Conservation (phyloP, 1,139 yeast genomes). For the Nakaseomyces bracarensis region DNA sequence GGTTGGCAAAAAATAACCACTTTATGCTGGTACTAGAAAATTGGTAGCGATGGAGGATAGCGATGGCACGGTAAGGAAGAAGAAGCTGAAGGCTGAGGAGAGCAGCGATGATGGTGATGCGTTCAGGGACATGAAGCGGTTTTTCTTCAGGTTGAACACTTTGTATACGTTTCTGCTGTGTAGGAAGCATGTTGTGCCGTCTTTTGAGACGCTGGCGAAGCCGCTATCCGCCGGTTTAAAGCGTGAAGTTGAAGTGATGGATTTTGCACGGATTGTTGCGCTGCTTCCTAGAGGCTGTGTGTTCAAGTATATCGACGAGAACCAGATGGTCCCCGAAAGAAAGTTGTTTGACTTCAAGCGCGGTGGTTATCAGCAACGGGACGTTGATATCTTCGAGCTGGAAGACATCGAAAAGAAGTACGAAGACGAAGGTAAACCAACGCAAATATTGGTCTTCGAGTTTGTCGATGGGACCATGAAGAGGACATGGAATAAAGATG, state of each 20-base stretch:
- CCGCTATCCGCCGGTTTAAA: constrained; percentile 41
- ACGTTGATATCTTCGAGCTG: constrained; percentile 42
- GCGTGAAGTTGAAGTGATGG: constrained; percentile 37
- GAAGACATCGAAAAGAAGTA: constrained; percentile 32
- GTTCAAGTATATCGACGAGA: constrained; percentile 68
- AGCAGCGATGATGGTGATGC: neutral
- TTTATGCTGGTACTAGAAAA: too few species aligned
- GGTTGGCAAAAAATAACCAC: too few species aligned
- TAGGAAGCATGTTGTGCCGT: constrained; percentile 47
- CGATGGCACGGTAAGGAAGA: too few species aligned
- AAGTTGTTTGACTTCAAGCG: constrained; percentile 41
- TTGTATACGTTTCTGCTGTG: constrained; percentile 50
- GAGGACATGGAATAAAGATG: constrained; percentile 35
- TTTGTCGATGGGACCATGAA: constrained; percentile 60
- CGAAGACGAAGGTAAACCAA: constrained; percentile 27
- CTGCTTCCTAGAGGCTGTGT: constrained; percentile 61
- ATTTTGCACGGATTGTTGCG: constrained; percentile 56
- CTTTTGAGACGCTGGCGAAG: constrained; percentile 42
- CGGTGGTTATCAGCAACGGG: constrained; percentile 41
- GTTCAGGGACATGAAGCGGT: constrained; percentile 35
- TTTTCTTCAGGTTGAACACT: constrained; percentile 45
- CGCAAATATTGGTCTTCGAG: constrained; percentile 62
- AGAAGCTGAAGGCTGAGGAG: neutral
- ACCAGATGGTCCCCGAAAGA: constrained; percentile 44
- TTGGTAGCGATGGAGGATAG: too few species aligned